Evolutionary conservation across 2,329 filamentous ascomycete genomes (phyloP), one percentile per base, ranked within the genome.

Genomic region (Anthostomella pinea): DNA sequence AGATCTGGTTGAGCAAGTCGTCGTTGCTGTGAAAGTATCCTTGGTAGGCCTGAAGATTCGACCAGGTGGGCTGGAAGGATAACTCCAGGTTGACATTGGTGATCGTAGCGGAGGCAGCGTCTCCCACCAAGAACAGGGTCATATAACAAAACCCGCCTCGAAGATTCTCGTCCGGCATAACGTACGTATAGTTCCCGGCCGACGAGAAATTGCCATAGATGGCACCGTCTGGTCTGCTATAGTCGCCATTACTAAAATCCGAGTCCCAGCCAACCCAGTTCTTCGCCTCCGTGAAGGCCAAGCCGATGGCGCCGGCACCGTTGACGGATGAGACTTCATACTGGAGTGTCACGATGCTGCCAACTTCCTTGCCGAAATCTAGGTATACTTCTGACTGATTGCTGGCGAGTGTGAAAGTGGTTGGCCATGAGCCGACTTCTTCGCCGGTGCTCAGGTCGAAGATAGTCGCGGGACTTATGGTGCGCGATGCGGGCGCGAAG

Each of bases 11-110:
- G 17, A 79, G 63, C 8, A 74, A 51, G 21, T 72, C 64, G 26
- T 69, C 70, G 29, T 60, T 69, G 47, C 62, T 70, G 44, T 73
- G 64, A 34, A 76, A 76, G 41, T 76, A 76, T 7, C 73, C 73
- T 25, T 67, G 65, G 36, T 76, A 77, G 9, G 69, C 69, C 27
- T 64, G 63, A 11, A 75, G 62, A 46, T 77, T 71, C 3, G 70
- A 57, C 67, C 55, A 58, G 11, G 62, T 64, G 3, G 54, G 55
- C 25, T 58, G 55, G 20, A 57, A 58, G 14, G 51, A 49, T 15
- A 59, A 18, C 24, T 56, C 55, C 5, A 59, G 25, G 10, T 38
- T 46, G 16, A 59, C 43, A 15, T 51, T 42, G 18, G 27, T 43
- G 26, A 58, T 42, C 3, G 38, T 39, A 7, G 53, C 46, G 28